These are phyloP conservation scores for Talaromyces sp. DNA, from an alignment of 2,329 filamentous ascomycete genomes.

Conservation along the genomic window DNA sequence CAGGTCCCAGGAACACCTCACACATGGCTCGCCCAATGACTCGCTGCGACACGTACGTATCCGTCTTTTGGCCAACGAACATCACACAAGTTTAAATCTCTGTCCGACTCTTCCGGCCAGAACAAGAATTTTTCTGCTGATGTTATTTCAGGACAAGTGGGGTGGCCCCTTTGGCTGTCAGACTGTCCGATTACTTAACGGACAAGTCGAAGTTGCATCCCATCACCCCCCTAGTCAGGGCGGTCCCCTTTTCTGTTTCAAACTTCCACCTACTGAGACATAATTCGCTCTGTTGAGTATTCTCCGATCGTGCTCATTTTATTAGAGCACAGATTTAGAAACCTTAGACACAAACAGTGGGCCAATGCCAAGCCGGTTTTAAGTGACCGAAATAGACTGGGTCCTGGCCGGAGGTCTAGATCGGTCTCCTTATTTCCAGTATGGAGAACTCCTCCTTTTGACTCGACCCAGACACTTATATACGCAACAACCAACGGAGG, in stretches of 20 bases:
- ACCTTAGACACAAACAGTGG: not conserved
- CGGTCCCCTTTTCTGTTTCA: too few species aligned
- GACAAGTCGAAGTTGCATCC: too few species aligned
- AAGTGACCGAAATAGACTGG: not conserved
- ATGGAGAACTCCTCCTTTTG: not conserved
- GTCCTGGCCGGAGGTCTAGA: slow-evolving; percentile 1
- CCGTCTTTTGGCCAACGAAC: not conserved
- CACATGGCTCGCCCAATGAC: not conserved
- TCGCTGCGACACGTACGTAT: not conserved
- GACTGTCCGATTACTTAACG: too few species aligned
- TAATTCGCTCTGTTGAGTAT: too few species aligned
- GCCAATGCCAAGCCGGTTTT: not conserved
- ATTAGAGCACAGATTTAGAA: not conserved
- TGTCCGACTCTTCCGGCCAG: not conserved
- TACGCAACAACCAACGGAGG: too few species aligned
- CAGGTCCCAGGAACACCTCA: not conserved
- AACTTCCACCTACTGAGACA: too few species aligned
- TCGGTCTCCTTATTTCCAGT: not conserved
- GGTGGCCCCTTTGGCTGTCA: too few species aligned
- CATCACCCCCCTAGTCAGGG: too few species aligned
- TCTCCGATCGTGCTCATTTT: too few species aligned
- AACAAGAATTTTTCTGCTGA: not conserved
- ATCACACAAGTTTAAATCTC: not conserved
- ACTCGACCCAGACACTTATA: not conserved
- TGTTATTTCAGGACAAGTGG: too few species aligned